These are phyloP conservation scores for Yamadazyma triangularis DNA, from an alignment of 1,139 yeast genomes.

Conservation along the genomic window DNA sequence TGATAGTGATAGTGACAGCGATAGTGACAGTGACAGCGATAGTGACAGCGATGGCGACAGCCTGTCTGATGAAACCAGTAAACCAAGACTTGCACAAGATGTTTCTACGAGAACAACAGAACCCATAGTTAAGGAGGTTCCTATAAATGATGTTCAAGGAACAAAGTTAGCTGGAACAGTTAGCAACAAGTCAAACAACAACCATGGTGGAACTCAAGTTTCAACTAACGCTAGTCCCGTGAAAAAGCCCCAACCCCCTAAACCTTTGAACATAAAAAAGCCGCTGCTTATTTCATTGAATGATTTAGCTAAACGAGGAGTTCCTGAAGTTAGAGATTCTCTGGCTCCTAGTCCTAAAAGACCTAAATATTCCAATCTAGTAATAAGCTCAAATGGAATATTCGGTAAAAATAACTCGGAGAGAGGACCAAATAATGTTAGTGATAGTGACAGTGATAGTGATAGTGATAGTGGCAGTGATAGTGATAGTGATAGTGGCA, in stretches of 20 bases:
- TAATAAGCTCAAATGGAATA: too few species aligned
- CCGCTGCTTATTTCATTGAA: conserved; percentile 46
- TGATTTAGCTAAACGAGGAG: conserved; percentile 55
- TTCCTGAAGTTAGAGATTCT: conserved; percentile 57
- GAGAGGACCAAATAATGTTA: conserved; percentile 18
- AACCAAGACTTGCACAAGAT: not conserved
- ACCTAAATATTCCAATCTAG: not conserved
- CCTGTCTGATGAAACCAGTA: not conserved
- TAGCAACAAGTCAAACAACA: too few species aligned
- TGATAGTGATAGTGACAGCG: conserved; percentile 15
- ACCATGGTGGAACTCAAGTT: too few species aligned
- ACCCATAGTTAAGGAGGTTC: too few species aligned
- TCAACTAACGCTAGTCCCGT: too few species aligned
- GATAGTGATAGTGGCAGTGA: conserved; percentile 15
- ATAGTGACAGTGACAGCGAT: conserved; percentile 12
- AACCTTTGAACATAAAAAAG: too few species aligned
- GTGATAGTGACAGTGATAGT: conserved; percentile 12
- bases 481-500: conserved; percentile 10
- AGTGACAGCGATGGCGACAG: conserved; percentile 16
- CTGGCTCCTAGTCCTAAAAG: not conserved
- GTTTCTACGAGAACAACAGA: too few species aligned
- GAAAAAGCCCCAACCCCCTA: too few species aligned
- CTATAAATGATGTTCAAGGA: too few species aligned
- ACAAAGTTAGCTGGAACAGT: too few species aligned
- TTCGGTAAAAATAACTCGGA: conserved; percentile 6